Percentiles rank a stretch among this genome's conserved stretches.
These are phyloP conservation scores for Debaryomycetaceae sp. DNA, from an alignment of 1,139 yeast genomes.

Conservation along the genomic window DNA sequence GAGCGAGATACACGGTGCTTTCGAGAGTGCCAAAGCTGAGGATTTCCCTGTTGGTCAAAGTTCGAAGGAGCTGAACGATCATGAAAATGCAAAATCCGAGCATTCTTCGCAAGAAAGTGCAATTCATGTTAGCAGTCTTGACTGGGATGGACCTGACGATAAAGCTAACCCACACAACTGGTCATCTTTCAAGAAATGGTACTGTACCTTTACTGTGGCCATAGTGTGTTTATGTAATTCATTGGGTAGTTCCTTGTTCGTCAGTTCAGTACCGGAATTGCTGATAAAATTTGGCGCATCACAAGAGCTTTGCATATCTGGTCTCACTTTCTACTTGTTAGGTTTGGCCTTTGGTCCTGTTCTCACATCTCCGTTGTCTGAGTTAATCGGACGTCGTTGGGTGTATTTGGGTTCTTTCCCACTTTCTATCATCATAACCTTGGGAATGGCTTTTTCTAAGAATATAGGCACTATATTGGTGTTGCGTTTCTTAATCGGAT, in stretches of 20 bases:
- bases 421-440: constrained; percentile 64
- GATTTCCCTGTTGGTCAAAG: not conserved
- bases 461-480: constrained; percentile 61
- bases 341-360: constrained; percentile 76
- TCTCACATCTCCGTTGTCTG: constrained; percentile 75
- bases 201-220: constrained; percentile 60
- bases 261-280: constrained; percentile 38
- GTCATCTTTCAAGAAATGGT: constrained; percentile 62
- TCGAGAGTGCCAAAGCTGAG: not conserved
- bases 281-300: constrained; percentile 44
- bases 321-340: constrained; percentile 65
- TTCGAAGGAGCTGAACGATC: not conserved
- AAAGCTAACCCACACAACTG: constrained; percentile 64
- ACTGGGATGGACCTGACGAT: constrained; percentile 63
- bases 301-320: constrained; percentile 59
- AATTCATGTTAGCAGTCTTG: constrained; percentile 36
- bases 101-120: not conserved
- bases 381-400: constrained; percentile 66
- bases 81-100: not conserved
- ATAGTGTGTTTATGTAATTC: constrained; percentile 63
- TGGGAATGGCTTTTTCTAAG: constrained; percentile 69
- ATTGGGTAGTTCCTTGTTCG: constrained; percentile 68
- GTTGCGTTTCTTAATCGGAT: constrained; percentile 75
- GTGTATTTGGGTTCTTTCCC: constrained; percentile 63
- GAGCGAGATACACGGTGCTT: too few relatives aligned